These are phyloP conservation scores for Fonsecaea nubica DNA, from an alignment of 2,329 filamentous ascomycete genomes.

Conservation along the genomic window DNA sequence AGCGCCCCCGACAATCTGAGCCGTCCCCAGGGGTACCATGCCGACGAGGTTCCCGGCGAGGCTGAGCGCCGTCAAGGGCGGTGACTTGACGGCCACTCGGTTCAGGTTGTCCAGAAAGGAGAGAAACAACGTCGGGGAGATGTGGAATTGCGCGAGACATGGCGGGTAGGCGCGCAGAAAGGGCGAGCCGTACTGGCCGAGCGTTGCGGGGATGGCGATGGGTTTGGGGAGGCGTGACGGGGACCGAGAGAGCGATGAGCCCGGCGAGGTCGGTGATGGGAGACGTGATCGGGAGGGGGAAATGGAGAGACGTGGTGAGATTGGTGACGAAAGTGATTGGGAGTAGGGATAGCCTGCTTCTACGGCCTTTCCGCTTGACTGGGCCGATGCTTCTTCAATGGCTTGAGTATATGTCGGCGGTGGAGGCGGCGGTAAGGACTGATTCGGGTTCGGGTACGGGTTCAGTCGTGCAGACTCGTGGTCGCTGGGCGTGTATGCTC, in stretches of 20 bases:
- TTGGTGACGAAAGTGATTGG: neutral
- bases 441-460: neutral
- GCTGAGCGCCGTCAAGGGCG: constrained; percentile 42
- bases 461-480: neutral
- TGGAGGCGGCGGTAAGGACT: neutral
- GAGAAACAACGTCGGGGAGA: constrained; percentile 52
- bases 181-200: constrained; percentile 10
- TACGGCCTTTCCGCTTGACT: neutral
- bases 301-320: neutral
- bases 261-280: neutral
- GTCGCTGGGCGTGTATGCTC: neutral
- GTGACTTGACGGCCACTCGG: constrained; percentile 39
- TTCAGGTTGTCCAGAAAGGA: constrained; percentile 43
- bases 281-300: neutral
- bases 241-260: neutral
- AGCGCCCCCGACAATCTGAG: constrained; percentile 40
- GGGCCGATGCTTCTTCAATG: neutral
- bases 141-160: constrained; percentile 50
- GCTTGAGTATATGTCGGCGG: neutral
- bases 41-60: constrained; percentile 41
- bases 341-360: neutral
- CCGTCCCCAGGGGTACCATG: constrained; percentile 39
- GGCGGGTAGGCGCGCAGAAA: constrained; percentile 29
- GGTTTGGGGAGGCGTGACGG: constrained; percentile 6
- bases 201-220: constrained; percentile 24